These are phyloP conservation scores for Tothia fuscella DNA, from an alignment of 2,329 filamentous ascomycete genomes.

Conservation along the genomic window DNA sequence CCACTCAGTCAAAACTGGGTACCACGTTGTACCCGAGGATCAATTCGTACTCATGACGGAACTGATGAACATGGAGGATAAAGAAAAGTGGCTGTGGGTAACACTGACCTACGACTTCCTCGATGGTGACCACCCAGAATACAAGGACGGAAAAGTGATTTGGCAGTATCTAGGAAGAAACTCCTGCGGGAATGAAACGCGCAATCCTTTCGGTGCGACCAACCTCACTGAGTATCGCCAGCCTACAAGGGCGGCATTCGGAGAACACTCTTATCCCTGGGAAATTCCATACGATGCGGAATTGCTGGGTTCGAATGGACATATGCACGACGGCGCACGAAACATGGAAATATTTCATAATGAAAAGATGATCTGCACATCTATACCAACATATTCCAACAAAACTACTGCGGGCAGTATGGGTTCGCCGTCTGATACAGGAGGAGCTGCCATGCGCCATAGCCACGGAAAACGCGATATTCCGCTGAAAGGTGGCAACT, in stretches of 20 bases:
- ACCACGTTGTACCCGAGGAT: not conserved
- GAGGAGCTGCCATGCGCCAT: not conserved
- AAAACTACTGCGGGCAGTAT: not conserved
- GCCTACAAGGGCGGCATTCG: too few species aligned
- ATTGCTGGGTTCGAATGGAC: not conserved
- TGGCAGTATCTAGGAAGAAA: not conserved
- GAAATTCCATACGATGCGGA: too few species aligned
- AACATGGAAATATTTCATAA: slow-evolving; percentile 4
- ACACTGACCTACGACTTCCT: not conserved
- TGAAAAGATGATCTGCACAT: slow-evolving; percentile 1
- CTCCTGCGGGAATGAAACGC: not conserved
- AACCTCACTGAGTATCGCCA: too few species aligned
- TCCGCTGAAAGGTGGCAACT: not conserved
- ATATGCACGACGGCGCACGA: not conserved
- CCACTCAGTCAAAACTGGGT: not conserved
- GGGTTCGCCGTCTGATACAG: not conserved
- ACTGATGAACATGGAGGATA: not conserved
- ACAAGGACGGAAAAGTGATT: not conserved
- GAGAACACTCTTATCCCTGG: too few species aligned
- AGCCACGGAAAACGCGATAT: not conserved
- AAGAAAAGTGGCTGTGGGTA: slow-evolving; percentile 4
- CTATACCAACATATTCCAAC: not conserved
- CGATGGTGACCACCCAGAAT: not conserved
- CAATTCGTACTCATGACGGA: not conserved
- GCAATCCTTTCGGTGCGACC: too few species aligned